These are phyloP conservation scores for Penicillium sp. DNA, from an alignment of 2,329 filamentous ascomycete species.

Conservation along the genomic window DNA sequence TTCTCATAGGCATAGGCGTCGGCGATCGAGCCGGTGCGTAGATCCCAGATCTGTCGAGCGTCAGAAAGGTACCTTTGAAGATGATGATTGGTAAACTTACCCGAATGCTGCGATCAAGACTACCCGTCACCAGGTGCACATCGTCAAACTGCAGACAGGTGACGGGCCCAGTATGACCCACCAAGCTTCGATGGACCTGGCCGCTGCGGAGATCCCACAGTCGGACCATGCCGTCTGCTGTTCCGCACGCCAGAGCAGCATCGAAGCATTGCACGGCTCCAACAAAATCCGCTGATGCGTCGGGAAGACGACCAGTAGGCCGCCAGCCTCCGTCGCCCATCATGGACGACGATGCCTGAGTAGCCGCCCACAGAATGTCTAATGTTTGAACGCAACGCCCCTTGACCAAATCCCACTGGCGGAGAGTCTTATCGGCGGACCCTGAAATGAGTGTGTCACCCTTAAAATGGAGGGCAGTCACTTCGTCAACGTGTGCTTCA, in stretches of 20 bases:
- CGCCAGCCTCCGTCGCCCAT: conserved; percentile 63
- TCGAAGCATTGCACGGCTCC: conserved; percentile 94
- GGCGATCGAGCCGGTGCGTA: conserved; percentile 88
- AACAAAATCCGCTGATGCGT: conserved; percentile 78
- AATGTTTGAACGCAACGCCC: conserved; percentile 96
- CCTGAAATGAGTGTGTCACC: conserved; percentile 89
- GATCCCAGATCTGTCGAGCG: conserved; percentile 80
- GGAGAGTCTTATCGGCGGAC: conserved; percentile 91
- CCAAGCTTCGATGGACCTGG: conserved; percentile 91
- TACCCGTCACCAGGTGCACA: conserved; percentile 87
- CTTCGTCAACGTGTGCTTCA: conserved; percentile 84
- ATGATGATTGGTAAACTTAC: conserved; percentile 52
- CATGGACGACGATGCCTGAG: conserved; percentile 71
- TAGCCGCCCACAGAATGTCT: conserved; percentile 96
- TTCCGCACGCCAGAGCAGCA: conserved; percentile 89
- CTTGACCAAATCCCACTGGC: conserved; percentile 95
- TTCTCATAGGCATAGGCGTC: conserved; percentile 95
- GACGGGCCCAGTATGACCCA: conserved; percentile 91
- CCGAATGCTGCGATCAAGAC: conserved; percentile 83
- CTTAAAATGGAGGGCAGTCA: conserved; percentile 87
- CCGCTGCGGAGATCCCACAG: conserved; percentile 95
- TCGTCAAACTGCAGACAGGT: conserved; percentile 96
- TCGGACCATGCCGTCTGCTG: conserved; percentile 93
- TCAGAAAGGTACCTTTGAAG: conserved; percentile 15
- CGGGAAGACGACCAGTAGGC: conserved; percentile 56